Evolutionary conservation across 2,329 filamentous ascomycete species (phyloP), one percentile per base, ranked within the genome.

Genomic region (Neonectria sp.): DNA sequence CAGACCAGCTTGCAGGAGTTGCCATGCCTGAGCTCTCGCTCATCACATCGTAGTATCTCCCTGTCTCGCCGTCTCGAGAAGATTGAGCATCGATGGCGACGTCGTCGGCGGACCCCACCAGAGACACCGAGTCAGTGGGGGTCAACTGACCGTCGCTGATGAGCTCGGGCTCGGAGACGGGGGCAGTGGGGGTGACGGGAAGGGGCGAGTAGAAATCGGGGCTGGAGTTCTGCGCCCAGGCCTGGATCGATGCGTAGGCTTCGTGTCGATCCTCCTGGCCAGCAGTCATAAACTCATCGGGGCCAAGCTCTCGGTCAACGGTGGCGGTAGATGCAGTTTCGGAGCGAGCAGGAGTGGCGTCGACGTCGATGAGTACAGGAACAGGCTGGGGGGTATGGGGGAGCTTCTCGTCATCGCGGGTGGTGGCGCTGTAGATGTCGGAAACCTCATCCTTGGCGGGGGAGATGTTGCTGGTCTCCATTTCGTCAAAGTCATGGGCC

Each of bases 1-100:
- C 90, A 7, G 88, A 90, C 90, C 90, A 92, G 77, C 87, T 90
- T 1, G 85, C 84, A 0, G 90, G 89, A 1, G 89, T 92, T 61
- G 84, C 78, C 73, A 90, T 86, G 33, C 88, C 88, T 35, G 87
- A 87, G 72, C 86, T 88, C 70, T 89, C 86, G 72, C 88, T 91
- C 81, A 90, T 79, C 17, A 90, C 85, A 67, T 90, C 89, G 60
- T 83, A 87, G 49, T 84, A 81, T 2, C 78, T 76, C 21, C 79
- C 81, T 13, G 71, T 81, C 33, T 81, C 81, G 9, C 76, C 81
- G 2, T 78, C 80, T 55, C 79, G 75, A 0, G 78, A 80, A 7
- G 83, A 83, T 24, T 69, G 75, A 33, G 71, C 79, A 48, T 88
- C 85, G 37, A 84, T 79, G 29, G 79, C 85, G 31, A 86, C 68